These are phyloP conservation scores for Lentinula edodes DNA, from an alignment of 768 basidiomycete genomes.

Conservation along the genomic window DNA sequence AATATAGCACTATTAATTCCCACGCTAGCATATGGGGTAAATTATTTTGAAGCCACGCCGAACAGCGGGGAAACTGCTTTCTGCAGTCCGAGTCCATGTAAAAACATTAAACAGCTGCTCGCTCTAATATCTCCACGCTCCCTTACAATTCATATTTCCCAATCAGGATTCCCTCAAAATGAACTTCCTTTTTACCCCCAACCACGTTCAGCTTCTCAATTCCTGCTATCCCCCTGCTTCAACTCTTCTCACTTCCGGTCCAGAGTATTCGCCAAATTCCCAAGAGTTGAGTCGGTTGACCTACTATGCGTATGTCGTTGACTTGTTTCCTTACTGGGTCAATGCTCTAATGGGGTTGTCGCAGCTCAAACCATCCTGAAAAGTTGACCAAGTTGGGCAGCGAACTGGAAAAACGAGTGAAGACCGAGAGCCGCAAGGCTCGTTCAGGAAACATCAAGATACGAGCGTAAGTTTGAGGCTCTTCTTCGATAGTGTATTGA, in stretches of 20 bases:
- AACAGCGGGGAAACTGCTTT: background rate
- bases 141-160: background rate
- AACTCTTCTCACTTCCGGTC: constrained; percentile 65
- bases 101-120: background rate
- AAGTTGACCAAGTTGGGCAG: constrained; percentile 73
- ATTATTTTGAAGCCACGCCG: background rate
- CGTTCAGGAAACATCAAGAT: constrained; percentile 70
- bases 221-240: constrained; percentile 84
- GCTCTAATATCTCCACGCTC: background rate
- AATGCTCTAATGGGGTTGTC: background rate
- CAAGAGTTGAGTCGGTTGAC: constrained; percentile 83
- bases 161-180: constrained; percentile 25
- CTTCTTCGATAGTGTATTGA: background rate
- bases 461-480: constrained; percentile 58
- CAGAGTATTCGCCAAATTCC: constrained; percentile 74
- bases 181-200: constrained; percentile 73
- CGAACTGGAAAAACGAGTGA: constrained; percentile 74
- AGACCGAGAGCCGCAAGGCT: constrained; percentile 59
- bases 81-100: background rate
- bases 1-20: background rate
- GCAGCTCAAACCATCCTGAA: constrained; percentile 67
- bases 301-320: constrained; percentile 60
- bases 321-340: background rate
- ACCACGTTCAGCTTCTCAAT: constrained; percentile 78
- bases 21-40: background rate